Conservation (phyloP, 2,329 filamentous ascomycete genomes). For the Tricladium varicosporioides region DNA sequence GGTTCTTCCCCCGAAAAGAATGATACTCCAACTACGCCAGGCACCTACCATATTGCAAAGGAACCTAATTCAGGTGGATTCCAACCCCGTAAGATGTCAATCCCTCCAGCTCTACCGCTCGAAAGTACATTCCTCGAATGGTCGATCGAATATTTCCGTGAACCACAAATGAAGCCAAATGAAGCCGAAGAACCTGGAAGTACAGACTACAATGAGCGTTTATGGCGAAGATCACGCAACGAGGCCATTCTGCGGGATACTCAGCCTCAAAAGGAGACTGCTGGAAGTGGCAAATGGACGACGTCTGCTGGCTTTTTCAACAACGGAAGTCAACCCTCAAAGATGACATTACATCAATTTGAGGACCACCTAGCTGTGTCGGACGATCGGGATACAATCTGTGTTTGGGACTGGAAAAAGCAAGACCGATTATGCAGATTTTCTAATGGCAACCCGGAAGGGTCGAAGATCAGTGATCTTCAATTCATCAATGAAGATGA, state of each 20-base stretch:
- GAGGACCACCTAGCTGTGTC: constrained; percentile 93
- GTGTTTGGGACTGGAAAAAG: constrained; percentile 90
- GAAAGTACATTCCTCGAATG: constrained; percentile 86
- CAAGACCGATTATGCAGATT: constrained; percentile 76
- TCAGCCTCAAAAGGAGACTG: constrained; percentile 87
- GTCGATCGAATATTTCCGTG: constrained; percentile 96
- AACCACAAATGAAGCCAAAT: constrained; percentile 95
- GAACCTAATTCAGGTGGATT: constrained; percentile 80
- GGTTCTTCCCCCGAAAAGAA: constrained; percentile 70
- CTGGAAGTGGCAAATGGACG: constrained; percentile 84
- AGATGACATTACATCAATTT: constrained; percentile 97
- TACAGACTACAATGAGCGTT: constrained; percentile 89
- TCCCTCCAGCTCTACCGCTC: constrained; percentile 67
- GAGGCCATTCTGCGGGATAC: constrained; percentile 90
- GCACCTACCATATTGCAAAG: constrained; percentile 72
- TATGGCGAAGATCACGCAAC: constrained; percentile 91
- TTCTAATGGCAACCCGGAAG: constrained; percentile 88
- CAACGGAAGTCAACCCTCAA: constrained; percentile 84
- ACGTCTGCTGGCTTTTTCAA: constrained; percentile 79
- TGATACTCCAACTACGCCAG: constrained; percentile 62
- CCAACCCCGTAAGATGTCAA: constrained; percentile 56
- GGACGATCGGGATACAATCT: constrained; percentile 87
- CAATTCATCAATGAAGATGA: constrained; percentile 99
- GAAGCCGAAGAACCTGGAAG: constrained; percentile 96
- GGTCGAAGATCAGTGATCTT: constrained; percentile 90